Evolutionary conservation across 805 yeast species (phyloP), one percentile per base, ranked within the genome.

Genomic region (Candida michaelii): DNA sequence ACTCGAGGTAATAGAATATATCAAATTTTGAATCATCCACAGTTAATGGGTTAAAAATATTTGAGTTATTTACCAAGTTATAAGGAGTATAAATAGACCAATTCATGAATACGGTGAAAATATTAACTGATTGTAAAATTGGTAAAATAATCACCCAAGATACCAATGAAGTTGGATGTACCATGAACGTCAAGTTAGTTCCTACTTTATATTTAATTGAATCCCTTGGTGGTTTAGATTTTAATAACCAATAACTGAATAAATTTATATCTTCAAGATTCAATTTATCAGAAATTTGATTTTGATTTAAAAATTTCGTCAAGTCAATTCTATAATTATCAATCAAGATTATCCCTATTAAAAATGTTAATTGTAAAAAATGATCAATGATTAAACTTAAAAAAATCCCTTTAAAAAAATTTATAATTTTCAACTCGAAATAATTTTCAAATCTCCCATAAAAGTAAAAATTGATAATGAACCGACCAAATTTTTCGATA

Each of bases 251-350:
- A 16, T 34, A 31, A 25, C 48, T 42, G 16, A 49, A 30, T 11
- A 31, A 13, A 17, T 40, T 48, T 11, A 27, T 33, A 23, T 42
- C 47, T 9, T 34, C 42, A 4, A 40, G 24, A 27, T 46, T 48
- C 13, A 34, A 21, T 16, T 42, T 36, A 37, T 36, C 36, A 17
- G 16, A 25, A 15, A 10, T 12, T 37, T 27, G 29, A 15, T 19
- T 21, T 13, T 23, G 37, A 37, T 36, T 50, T 25, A 77, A 55
- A 10, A 81, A 56, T 46, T 82, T 88, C 12, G 75, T 75, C 13
- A 83, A 67, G 50, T 83, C 90, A 19, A 76, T 58, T 41, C 88
- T 70, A 36, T 82, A 74, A 23, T 82, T 63, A 62, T 88, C 95
- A 29, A 87, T 76, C 13, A 83, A 72, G 23, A 86, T 63, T 1